Evolutionary conservation across 2,329 filamentous ascomycete genomes (phyloP).

Genomic region (Pseudogymnoascus sp.): DNA sequence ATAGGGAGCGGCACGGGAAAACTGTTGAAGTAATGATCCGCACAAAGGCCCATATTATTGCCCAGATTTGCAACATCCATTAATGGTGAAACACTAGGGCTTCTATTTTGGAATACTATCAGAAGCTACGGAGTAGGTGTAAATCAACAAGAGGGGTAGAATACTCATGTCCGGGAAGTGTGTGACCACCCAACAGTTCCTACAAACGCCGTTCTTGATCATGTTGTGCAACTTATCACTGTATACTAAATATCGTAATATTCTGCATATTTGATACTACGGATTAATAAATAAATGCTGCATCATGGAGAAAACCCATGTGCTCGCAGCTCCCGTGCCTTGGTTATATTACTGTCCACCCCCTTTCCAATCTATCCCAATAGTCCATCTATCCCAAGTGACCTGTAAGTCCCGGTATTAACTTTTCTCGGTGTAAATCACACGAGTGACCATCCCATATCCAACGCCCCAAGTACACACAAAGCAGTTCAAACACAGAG

Average conservation of each 20-base stretch:
- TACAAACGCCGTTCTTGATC: neutral
- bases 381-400: neutral
- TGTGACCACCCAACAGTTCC: neutral
- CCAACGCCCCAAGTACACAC: slow-evolving; percentile 1
- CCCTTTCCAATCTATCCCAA: neutral
- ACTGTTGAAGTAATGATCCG: neutral
- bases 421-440: neutral
- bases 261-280: neutral
- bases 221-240: neutral
- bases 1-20: neutral
- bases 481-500: neutral
- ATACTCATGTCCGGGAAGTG: neutral
- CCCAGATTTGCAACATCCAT: neutral
- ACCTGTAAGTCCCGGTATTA: neutral
- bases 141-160: neutral
- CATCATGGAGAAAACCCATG: neutral
- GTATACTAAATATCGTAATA: neutral
- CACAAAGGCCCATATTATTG: neutral
- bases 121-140: neutral
- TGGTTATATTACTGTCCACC: neutral
- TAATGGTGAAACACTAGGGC: neutral
- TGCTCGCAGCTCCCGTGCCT: neutral
- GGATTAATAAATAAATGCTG: slow-evolving; percentile 4
- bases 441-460: neutral
- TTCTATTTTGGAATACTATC: neutral